phyloP scores from a whole-genome alignment of 1,284 basidiomycete genomes.

The Tremellales sp. region DNA sequence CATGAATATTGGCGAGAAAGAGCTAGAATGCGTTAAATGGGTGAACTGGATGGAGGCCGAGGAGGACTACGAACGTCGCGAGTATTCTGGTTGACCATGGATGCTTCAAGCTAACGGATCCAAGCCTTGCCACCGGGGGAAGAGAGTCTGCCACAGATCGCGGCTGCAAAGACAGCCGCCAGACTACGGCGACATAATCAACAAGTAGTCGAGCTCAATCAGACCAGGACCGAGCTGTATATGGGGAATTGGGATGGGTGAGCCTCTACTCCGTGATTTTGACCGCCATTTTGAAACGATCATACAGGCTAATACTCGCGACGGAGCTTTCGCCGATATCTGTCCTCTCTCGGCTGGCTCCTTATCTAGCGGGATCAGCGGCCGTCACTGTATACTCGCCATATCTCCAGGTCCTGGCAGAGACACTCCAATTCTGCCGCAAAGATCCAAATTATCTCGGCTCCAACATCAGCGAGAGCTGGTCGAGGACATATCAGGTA shows the following conservation, averaged over 20 bases:
- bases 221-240: constrained; percentile 75
- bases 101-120: background rate
- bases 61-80: constrained; percentile 55
- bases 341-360: constrained; percentile 70
- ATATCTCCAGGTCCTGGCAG: constrained; percentile 71
- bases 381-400: constrained; percentile 84
- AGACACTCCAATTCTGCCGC: constrained; percentile 70
- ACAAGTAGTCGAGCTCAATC: constrained; percentile 53
- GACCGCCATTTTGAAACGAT: constrained; percentile 3
- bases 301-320: constrained; percentile 67
- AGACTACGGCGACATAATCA: constrained; percentile 31
- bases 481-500: constrained; percentile 84
- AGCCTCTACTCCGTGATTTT: constrained; percentile 24
- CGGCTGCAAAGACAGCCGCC: constrained; percentile 30
- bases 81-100: constrained; percentile 8
- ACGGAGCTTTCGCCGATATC: constrained; percentile 83
- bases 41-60: constrained; percentile 91
- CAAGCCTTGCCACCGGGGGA: constrained; percentile 37
- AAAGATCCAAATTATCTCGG: constrained; percentile 66
- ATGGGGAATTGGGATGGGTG: constrained; percentile 81
- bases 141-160: constrained; percentile 28
- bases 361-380: constrained; percentile 76
- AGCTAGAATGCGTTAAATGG: constrained; percentile 60
- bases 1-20: constrained; percentile 77
- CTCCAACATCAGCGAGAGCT: constrained; percentile 79